Evolutionary conservation across 208 protist genomes (phyloP), one percentile per base, ranked within the genome.

Genomic region (Phytomonas sp.): DNA sequence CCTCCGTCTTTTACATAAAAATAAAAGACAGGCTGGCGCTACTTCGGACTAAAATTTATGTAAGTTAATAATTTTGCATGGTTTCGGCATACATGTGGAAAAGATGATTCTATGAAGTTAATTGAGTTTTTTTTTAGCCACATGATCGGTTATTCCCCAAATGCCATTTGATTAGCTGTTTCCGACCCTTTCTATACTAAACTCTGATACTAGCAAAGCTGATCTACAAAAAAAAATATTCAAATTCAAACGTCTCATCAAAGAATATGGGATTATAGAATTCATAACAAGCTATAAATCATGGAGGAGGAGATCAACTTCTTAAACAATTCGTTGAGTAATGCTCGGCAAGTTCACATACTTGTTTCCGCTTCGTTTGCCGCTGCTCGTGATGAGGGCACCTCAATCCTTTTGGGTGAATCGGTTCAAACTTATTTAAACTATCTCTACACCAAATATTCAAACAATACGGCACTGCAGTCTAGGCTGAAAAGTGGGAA

Each of bases 351-450:
- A 56, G 73, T 94, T 36, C 88, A 94, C 72, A 71, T 81, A 23
- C 63, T 91, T 31, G 80, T 94, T 29, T 73, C 70, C 16, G 80
- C 70, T 61, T 90, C 86, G 12, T 68, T 91, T n/a, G 67, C 59
- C 23, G 37, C 7, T 52, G 12, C 16, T 2, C 56, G 62, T 3
- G 63, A 60, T 19, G 73, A 68, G 70, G 4, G 31, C 8, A 66
- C 23, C 60, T 91, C 75, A 10, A 66, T 62, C n/a, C 75, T 93
- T 19, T 61, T 95, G 4, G 37, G 77, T 11, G 71, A 72, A 0
- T 80, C 87, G 4, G 67, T 75, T 3, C 90, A 95, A 63, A 3
- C 37, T 7, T 95, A 95, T 69, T 74, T 95, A 42, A 19, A 56
- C 0, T 60, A 70, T 30, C 33, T 95, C 23, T 70, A 86, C 59